Base-by-base conservation (phyloP, 176 grass and related monocot genomes). In the Musa beccarii region DNA sequence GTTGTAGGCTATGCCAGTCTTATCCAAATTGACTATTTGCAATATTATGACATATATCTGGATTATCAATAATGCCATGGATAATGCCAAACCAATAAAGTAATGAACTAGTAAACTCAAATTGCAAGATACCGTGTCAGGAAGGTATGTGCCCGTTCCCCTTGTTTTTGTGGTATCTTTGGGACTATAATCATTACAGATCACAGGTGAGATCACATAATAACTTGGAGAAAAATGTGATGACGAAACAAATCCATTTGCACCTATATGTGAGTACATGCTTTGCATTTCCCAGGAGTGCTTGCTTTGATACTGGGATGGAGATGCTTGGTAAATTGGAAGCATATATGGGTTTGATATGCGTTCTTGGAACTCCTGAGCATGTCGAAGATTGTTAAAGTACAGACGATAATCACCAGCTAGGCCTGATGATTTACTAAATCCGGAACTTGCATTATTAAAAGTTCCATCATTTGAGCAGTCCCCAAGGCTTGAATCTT, bases 101-200 rank as follows among this genome's bases (percentile, higher is more conserved):
- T 43, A 43, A 43, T 43, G 34, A 43, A 43, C 34, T 2, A 75
- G 7, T 7, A 49, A 79, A 75, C 13, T 59, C 11, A 75, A 28
- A 64, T 68, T 68, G 9, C 78, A 64, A 83, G 75, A 79, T 50
- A 93, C 90, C 69, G 71, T 79, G 57, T 90, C 81, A 8, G 94
- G 90, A 72, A 93, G 88, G 85, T 93, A 98, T 54, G 94, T 98
- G 70, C 90, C 90, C 69, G 90, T 98, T 80, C 94, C 94, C 68
- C 72, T 83, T 74, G 77, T 76, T 62, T 87, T 89, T 19, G 65
- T 75, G 74, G 61, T 59, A 77, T 98, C 90, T 73, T 90, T 88
- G 25, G 72, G 61, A 52, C 82, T 79, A 82, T 85, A 89, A 83
- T 63, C 50, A 69, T 62, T 57, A 14, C 54, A 54, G 34, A 86